Conservation (phyloP, 805 yeast genomes). For the Sungouiozyma ichnusensis region DNA sequence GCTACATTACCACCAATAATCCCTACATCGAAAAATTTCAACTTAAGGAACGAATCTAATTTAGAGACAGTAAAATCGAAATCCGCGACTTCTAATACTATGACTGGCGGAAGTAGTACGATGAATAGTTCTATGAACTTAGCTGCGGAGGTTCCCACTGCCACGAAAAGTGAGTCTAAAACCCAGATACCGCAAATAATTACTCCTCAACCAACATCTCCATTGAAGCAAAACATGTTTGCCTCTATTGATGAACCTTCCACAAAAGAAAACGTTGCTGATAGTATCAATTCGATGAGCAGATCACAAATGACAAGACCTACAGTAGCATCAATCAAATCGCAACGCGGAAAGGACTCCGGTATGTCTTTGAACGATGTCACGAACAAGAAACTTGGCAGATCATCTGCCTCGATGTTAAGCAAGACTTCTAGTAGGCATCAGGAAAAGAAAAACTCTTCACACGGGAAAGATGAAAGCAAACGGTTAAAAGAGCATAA, state of each 20-base stretch:
- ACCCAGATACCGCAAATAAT: background rate
- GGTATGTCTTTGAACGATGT: background rate
- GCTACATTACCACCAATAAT: slow-evolving; percentile 27
- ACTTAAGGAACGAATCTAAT: slow-evolving; percentile 11
- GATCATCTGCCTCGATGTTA: background rate
- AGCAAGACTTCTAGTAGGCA: too few species aligned
- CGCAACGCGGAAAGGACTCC: background rate
- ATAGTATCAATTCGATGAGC: background rate
- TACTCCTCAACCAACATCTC: background rate
- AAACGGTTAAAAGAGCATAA: background rate
- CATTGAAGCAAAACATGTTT: background rate
- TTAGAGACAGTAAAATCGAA: background rate
- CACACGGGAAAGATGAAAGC: background rate
- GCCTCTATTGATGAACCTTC: too few species aligned
- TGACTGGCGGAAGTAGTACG: background rate
- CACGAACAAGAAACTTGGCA: background rate
- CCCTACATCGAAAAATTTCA: slow-evolving; percentile 25
- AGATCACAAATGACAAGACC: background rate
- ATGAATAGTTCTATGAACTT: background rate
- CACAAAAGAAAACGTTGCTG: background rate
- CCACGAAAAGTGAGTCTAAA: background rate
- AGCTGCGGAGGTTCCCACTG: background rate
- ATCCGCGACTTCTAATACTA: background rate
- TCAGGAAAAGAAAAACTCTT: background rate
- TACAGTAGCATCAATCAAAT: background rate